Evolutionary conservation across 1,139 yeast genomes (phyloP), one percentile per base, ranked within the genome.

Genomic region (Hyphopichia fennica): DNA sequence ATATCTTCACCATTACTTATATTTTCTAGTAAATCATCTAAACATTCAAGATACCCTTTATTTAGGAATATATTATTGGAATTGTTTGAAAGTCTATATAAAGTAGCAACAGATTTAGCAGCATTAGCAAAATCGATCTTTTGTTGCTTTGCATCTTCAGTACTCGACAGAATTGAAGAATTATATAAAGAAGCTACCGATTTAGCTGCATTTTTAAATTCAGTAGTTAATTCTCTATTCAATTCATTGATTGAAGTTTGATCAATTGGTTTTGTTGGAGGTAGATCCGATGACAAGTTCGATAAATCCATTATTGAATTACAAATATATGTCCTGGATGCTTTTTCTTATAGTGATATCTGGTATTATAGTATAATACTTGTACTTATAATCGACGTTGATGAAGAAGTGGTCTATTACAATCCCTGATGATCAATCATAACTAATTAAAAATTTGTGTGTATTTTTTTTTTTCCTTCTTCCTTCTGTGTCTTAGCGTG

Each of bases 91-190:
- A 79, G 56, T 41, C 85, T 65, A 52, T 82, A 82, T 10, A 82
- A 63, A 1, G 82, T 72, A 3, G 87, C 84, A 34, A 82, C 84
- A 3, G 86, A 77, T 44, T 79, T 73, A 25, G 87, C 87, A 9
- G 87, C 87, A 41, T 68, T 66, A 42, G 83, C 77, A 60, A 82
- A 82, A 50, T 81, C 86, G 1, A 64, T 56, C 23, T 80, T 72
- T 7, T 46, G 57, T 18, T 43, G 43, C 33, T 41, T 39, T 2
- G 41, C 36, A 10, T 51, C 42, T 11, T 40, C 40, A 4, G 47
- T 32, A 29, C 13, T 23, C 37, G 17, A 48, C 51, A 8, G 56
- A 48, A 51, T 45, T 15, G 66, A 53, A 7, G 64, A 46, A 48
- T 68, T 69, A 50, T 72, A 72, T n/a, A 73, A 53, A 4, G 70